Base-by-base conservation (phyloP, 805 yeast genomes). In the Yamadazyma laniorum region DNA sequence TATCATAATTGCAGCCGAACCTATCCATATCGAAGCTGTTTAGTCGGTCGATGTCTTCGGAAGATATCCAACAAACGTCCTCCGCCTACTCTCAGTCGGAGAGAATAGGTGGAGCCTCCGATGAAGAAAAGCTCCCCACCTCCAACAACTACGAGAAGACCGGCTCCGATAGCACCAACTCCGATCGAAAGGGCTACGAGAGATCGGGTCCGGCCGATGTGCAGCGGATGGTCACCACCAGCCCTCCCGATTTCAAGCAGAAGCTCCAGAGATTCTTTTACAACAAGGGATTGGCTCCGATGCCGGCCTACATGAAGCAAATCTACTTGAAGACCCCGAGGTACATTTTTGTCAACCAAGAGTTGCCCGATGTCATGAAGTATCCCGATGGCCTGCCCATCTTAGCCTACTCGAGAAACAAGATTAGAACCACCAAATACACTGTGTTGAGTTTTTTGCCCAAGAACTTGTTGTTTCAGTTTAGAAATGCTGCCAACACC, bases 341-440 rank as follows among this genome's bases (percentile, higher is more conserved):
- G 35, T 54, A 60, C 18, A 61, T 79, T 19, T 79, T 59, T 49
- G 75, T 74, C 45, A 77, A 79, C 52, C 55, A 66, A 42, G 68
- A 65, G 6, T 56, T 79, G 28, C 83, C 84, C 1, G 58, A 53
- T 5, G 56, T 63, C 15, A 64, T 65, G 60, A 47, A 49, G 5
- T 66, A 72, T 40, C 35, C 37, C 2, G 32, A 53, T 11, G 62
- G 61, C 13, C 25, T 17, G 25, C 76, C 77, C 3, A 49, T 58
- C 14, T 48, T 61, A 1, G 32, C 43, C 3, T 78, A 72, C 48
- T 72, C 79, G 5, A 56, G 81, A 50, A 79, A 79, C 53, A 79
- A 78, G 54, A 74, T 79, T 40, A 67, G 82, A 58, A 78, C 84
- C 8, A 77, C 83, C 4, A 79, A 77, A 55, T 79, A 79, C 51